Conservation (phyloP, 345 rosid genomes). For the Microthlaspi erraticum region DNA sequence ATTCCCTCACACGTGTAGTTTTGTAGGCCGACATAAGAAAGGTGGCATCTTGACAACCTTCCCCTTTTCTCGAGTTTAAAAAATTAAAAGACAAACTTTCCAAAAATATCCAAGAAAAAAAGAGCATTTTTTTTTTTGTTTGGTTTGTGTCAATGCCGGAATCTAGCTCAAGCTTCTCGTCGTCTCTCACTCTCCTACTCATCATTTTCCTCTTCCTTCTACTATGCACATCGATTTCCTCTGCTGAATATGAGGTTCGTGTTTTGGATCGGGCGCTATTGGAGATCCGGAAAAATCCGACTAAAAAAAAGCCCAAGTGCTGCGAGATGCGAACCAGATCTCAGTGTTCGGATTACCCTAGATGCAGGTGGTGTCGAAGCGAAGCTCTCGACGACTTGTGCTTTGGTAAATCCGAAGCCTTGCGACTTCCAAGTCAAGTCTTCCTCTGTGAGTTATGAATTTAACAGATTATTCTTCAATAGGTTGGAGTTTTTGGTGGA, state of each 20-base stretch:
- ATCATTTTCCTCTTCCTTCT: slow-evolving; percentile 34
- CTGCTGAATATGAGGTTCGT: slow-evolving; percentile 26
- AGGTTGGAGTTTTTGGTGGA: background rate
- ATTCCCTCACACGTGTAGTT: slow-evolving; percentile 22
- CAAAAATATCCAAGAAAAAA: slow-evolving; percentile 5
- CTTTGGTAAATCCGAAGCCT: slow-evolving; percentile 64
- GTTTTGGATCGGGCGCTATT: slow-evolving; percentile 48
- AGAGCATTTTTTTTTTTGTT: background rate
- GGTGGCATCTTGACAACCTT: slow-evolving; percentile 2
- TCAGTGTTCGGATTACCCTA: slow-evolving; percentile 61
- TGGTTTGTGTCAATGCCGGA: slow-evolving; percentile 33
- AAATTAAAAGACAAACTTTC: slow-evolving; percentile 27
- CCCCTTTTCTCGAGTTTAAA: slow-evolving; percentile 20
- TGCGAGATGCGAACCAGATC: slow-evolving; percentile 59
- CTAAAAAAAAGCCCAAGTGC: slow-evolving; percentile 58
- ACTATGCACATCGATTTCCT: slow-evolving; percentile 31
- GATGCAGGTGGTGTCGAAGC: slow-evolving; percentile 81
- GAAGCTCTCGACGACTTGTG: slow-evolving; percentile 79
- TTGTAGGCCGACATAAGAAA: background rate
- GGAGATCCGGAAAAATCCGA: slow-evolving; percentile 42
- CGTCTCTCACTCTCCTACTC: slow-evolving; percentile 18
- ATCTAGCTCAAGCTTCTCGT: slow-evolving; percentile 38
- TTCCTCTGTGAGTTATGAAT: slow-evolving; percentile 58
- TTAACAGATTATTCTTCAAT: slow-evolving; percentile 3
- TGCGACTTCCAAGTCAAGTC: slow-evolving; percentile 77